phyloP scores from a whole-genome alignment of 202 grass and related monocot species.

The Panicum hallii region DNA sequence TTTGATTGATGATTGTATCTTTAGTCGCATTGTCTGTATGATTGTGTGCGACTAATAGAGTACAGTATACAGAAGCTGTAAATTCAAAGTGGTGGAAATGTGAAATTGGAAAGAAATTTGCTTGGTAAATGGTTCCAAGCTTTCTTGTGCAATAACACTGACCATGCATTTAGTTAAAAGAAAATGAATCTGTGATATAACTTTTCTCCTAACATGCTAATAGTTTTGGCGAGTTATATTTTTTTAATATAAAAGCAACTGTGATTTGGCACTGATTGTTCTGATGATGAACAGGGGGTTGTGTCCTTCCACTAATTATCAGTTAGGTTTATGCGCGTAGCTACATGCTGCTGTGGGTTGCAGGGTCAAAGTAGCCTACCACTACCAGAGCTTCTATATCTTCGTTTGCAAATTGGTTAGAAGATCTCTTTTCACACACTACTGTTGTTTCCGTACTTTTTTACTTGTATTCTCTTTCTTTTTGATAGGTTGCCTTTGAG shows the following conservation, averaged over 20 bases:
- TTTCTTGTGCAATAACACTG: conserved; percentile 20
- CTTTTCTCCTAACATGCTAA: background rate
- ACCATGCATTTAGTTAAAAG: background rate
- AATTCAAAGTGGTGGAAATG: background rate
- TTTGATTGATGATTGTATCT: background rate
- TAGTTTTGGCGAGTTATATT: background rate
- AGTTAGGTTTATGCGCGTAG: background rate
- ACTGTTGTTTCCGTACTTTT: background rate
- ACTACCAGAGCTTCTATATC: background rate
- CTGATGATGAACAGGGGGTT: conserved; percentile 6
- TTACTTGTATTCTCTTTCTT: background rate
- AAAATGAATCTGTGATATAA: background rate
- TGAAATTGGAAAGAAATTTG: background rate
- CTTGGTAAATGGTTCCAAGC: background rate
- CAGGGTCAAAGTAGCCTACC: background rate
- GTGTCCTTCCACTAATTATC: background rate
- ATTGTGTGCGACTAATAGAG: background rate
- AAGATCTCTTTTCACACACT: background rate
- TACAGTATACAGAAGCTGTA: conserved; percentile 22
- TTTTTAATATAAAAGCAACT: background rate
- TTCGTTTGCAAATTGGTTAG: background rate
- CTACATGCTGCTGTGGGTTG: background rate
- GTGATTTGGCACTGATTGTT: background rate
- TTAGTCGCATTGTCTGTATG: background rate
- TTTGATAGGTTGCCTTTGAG: background rate